Evolutionary conservation across 371 early-diverging fungal genomes (phyloP), one percentile per base, ranked within the genome.

Genomic region (Mucor racemosus): DNA sequence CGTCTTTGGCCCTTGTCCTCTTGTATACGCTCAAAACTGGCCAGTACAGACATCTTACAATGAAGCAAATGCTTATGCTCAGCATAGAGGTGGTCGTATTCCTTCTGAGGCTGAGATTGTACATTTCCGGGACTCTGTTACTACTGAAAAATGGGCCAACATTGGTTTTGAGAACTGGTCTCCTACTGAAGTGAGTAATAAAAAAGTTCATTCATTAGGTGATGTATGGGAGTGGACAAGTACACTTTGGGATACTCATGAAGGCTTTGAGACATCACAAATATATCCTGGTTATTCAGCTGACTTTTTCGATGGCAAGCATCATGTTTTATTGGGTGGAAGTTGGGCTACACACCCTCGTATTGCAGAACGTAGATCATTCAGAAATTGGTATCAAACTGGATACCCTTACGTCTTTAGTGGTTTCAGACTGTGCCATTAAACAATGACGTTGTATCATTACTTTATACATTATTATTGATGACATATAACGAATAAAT

Each of bases 231-330:
- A 95, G 64, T 92, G 91, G 94, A 94, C 96, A 5, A 48, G 78
- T 0, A 92, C 94, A 0, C 63, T 77, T 33, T 88, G 90, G 73
- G 83, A 81, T 1, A 67, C 73, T 0, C 74, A 86, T 67, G 81
- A 78, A 4, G 90, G 90, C 6, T 95, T 89, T 63, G 67, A 79
- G 62, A 64, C 83, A 0, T 91, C 91, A 13, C 65, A 72, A 33
- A 66, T 92, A 35, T 97, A 97, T 71, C 95, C 96, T 8, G 95
- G 95, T 0, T 97, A 95, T 76, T 92, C 94, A 13, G 72, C 85
- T 10, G 97, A 97, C 68, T 97, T 97, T 69, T 94, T 95, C 69
- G 94, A 95, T 68, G 88, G 82, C n/a, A 92, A 93, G 65, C 96
- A 97, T 77, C 79, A 82, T 61, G 88, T 92, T 3, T 80, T 97